Evolutionary conservation across 2,329 filamentous ascomycete species (phyloP).

Genomic region (Aspergillus pseudoterreus): DNA sequence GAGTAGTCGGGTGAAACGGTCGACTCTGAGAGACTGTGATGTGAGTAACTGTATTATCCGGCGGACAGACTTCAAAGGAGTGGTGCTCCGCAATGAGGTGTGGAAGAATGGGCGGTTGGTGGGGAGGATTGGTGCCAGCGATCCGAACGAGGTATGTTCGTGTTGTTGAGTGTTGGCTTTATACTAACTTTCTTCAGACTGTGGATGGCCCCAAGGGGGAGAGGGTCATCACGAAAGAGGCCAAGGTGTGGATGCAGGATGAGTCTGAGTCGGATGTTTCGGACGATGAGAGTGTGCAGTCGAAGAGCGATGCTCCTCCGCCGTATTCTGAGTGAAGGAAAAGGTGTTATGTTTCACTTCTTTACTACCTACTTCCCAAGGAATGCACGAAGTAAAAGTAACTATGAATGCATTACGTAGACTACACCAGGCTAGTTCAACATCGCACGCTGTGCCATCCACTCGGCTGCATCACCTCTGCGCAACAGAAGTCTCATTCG

Average conservation of each 20-base stretch:
- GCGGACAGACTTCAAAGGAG: constrained; percentile 17
- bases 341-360: too few species aligned
- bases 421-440: too few species aligned
- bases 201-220: not conserved
- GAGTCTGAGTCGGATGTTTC: constrained; percentile 1
- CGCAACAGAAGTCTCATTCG: constrained; percentile 2
- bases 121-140: constrained; percentile 11
- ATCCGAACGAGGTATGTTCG: constrained; percentile 10
- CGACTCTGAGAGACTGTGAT: constrained; percentile 18
- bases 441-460: too few species aligned
- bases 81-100: constrained; percentile 22
- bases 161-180: not conserved
- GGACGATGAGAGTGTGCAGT: constrained; percentile 1
- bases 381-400: too few species aligned
- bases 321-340: not conserved
- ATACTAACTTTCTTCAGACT: not conserved
- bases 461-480: not conserved
- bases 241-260: not conserved
- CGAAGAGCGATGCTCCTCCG: constrained; percentile 1
- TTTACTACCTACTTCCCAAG: too few species aligned
- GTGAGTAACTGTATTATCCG: constrained; percentile 19
- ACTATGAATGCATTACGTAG: too few species aligned
- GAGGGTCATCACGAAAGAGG: not conserved
- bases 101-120: constrained; percentile 24
- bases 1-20: constrained; percentile 10